phyloP scores from a whole-genome alignment of 495 filamentous ascomycete genomes.

The Tuber magnatum region DNA sequence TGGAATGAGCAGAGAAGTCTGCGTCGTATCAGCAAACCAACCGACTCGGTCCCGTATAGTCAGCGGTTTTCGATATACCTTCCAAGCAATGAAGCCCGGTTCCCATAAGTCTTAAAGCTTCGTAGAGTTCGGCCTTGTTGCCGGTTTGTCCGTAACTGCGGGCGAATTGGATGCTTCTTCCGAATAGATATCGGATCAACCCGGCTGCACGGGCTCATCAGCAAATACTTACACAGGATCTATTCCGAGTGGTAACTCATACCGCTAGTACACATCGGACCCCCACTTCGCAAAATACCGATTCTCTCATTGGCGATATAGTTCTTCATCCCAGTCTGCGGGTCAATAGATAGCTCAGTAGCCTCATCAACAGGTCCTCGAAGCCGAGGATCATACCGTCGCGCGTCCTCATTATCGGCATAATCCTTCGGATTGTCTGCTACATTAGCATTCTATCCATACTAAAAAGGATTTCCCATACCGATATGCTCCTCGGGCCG shows the following conservation, averaged over 20 bases:
- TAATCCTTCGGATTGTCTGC: slow-evolving; percentile 68
- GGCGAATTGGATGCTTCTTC: slow-evolving; percentile 63
- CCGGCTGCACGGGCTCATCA: slow-evolving; percentile 44
- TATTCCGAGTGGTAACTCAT: slow-evolving; percentile 2
- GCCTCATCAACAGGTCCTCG: slow-evolving; percentile 73
- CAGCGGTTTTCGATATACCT: slow-evolving; percentile 42
- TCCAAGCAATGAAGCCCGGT: slow-evolving; percentile 88
- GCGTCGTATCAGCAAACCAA: slow-evolving; percentile 1
- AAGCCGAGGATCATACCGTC: slow-evolving; percentile 68
- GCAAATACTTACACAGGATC: background rate
- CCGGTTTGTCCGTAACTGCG: slow-evolving; percentile 56
- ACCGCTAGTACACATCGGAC: slow-evolving; percentile 36
- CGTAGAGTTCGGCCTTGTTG: slow-evolving; percentile 68
- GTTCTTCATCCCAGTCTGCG: slow-evolving; percentile 74
- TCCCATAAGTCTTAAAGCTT: slow-evolving; percentile 75
- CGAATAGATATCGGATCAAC: slow-evolving; percentile 64
- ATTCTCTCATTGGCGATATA: slow-evolving; percentile 78
- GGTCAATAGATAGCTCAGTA: slow-evolving; percentile 69
- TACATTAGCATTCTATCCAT: background rate
- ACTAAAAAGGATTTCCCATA: slow-evolving; percentile 10
- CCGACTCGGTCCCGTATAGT: background rate
- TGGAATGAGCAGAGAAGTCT: slow-evolving; percentile 85
- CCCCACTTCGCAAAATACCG: slow-evolving; percentile 61
- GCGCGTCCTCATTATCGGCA: slow-evolving; percentile 76
- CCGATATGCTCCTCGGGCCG: slow-evolving; percentile 79